Conservation (phyloP, 306 rosid genomes). For the Malus fusca region DNA sequence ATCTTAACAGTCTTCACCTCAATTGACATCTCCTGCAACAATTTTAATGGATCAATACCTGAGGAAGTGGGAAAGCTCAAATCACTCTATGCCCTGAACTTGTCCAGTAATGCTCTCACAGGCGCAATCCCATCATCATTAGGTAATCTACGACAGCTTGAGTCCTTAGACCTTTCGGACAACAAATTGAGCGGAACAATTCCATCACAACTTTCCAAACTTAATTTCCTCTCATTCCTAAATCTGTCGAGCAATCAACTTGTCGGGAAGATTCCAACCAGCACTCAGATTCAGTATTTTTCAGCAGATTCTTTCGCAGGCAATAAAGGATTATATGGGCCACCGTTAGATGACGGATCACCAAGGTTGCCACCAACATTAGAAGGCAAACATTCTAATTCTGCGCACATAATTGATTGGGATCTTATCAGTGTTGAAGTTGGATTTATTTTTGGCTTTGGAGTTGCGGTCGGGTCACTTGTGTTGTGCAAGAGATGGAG, state of each 20-base stretch:
- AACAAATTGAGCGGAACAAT: conserved; percentile 16
- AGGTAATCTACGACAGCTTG: conserved; percentile 5
- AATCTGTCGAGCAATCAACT: conserved; percentile 25
- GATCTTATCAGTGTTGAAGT: not conserved
- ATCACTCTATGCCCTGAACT: conserved; percentile 18
- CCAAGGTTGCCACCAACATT: not conserved
- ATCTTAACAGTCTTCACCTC: conserved; percentile 31
- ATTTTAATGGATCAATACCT: conserved; percentile 13
- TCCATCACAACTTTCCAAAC: conserved; percentile 2
- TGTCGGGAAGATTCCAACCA: conserved; percentile 8
- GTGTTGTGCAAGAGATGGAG: conserved; percentile 16
- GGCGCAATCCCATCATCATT: conserved; percentile 20
- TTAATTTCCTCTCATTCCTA: conserved; percentile 11
- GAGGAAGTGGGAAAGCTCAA: conserved; percentile 5
- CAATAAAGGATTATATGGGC: conserved; percentile 21
- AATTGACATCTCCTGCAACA: conserved; percentile 33
- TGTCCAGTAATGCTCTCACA: conserved; percentile 17
- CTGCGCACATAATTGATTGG: conserved; percentile 5
- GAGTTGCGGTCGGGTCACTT: not conserved
- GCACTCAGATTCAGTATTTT: conserved; percentile 20
- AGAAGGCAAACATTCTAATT: no score
- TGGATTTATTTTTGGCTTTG: conserved; percentile 16
- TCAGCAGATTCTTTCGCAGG: not conserved
- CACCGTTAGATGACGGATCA: not conserved
- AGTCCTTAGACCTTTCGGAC: conserved; percentile 28